Base-by-base conservation (phyloP, 2,329 filamentous ascomycete species). In the Ustilaginoidea virens region DNA sequence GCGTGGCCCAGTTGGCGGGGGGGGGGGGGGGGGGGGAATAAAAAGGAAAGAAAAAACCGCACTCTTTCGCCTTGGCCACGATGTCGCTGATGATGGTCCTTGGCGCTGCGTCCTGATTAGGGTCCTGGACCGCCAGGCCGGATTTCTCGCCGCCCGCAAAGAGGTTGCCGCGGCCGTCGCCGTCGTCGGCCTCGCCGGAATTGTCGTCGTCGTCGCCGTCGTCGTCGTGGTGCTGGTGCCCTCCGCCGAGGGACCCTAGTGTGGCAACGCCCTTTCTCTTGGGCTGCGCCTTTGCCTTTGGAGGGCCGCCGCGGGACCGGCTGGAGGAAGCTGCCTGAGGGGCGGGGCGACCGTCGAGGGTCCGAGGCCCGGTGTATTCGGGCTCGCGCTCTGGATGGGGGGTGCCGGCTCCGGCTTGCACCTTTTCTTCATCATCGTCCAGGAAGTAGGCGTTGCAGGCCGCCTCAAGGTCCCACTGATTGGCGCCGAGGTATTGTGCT, bases 71-170 rank as follows among this genome's bases (percentile, higher is more conserved):
- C 44, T 75, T 74, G 41, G 69, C 63, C 7, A 79, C 49, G 33
- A 79, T 72, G 36, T 77, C 71, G 31, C 63, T 66, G 38, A 78
- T 66, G 33, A 77, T 56, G 39, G 62, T 66, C 42, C 59, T 58
- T 1, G 67, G 56, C 23, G 67, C 64, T 3, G 50, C 50, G 8
- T 63, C 55, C 24, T 52, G 51, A 28, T 48, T 45, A 1, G 74
- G 74, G 40, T 78, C 74, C 43, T 78, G 72, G 15, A 79, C 68
- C 14, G 74, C 74, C 25, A 79, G 51, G 0, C 70, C 74, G 17
- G 80, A 87, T 63, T 90, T 90, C 55, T 87, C 82, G 19, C 82
- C 82, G 29, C 82, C 82, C 13, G 82, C 77, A 51, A 86, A 90
- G 37, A 86, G 58, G 45, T 90, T 80, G 36, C 73, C 59, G 5